Percentiles rank a stretch among this genome's conserved stretches.
Conservation (phyloP, 495 filamentous ascomycete species). For the Penicillium fimorum region DNA sequence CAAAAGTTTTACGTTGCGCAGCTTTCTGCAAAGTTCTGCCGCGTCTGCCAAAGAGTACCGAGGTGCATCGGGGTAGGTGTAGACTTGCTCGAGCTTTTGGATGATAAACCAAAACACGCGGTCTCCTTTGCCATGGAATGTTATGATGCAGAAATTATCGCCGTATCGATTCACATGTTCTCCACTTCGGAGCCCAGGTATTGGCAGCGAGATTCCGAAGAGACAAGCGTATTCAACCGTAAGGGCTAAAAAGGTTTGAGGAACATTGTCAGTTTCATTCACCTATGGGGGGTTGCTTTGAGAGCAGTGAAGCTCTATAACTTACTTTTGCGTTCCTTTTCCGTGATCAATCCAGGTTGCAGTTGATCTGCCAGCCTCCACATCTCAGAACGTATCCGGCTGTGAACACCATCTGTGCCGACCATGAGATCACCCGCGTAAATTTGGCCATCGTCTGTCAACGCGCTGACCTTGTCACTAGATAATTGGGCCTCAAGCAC, state of each 20-base stretch:
- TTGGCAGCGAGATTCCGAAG: not conserved
- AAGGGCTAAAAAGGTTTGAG: no score
- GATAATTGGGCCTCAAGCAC: slow-evolving; percentile 14
- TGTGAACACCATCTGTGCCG: slow-evolving; percentile 17
- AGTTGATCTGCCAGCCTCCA: slow-evolving; percentile 9
- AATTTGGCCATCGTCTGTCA: slow-evolving; percentile 26
- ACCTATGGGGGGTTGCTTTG: no score
- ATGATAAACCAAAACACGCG: slow-evolving; percentile 35
- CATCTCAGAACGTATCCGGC: slow-evolving; percentile 5
- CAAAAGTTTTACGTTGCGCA: not conserved
- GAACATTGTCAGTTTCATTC: no score
- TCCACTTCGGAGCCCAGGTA: slow-evolving; percentile 7
- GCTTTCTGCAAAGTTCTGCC: not conserved
- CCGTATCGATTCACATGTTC: slow-evolving; percentile 5
- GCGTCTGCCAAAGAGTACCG: not conserved
- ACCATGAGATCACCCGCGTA: slow-evolving; percentile 9
- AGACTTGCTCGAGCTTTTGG: slow-evolving; percentile 38
- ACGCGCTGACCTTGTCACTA: slow-evolving; percentile 10
- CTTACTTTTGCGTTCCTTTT: no score
- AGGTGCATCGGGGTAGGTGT: slow-evolving; percentile 17
- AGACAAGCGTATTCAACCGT: slow-evolving; percentile 6
- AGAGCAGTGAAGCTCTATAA: no score
- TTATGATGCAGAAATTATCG: slow-evolving; percentile 10
- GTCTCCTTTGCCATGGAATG: slow-evolving; percentile 16
- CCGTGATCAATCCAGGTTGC: not conserved